These are phyloP conservation scores for Pulveroboletus sp. DNA, from an alignment of 768 basidiomycete species.

Conservation along the genomic window DNA sequence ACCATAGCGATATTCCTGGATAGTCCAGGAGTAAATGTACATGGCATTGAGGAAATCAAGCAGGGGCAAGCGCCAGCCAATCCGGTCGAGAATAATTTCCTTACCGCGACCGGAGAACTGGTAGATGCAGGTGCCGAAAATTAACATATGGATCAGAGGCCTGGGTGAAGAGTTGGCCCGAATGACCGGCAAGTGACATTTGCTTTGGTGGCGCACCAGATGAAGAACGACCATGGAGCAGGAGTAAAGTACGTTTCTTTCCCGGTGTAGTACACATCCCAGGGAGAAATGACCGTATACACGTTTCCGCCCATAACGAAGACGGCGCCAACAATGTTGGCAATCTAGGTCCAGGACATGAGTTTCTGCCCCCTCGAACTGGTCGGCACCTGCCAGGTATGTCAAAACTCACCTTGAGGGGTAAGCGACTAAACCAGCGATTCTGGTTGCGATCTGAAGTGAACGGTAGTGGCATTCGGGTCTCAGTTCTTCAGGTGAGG, in stretches of 20 bases:
- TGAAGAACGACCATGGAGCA: conserved; percentile 54
- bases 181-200: neutral
- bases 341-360: conserved; percentile 31
- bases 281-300: conserved; percentile 54
- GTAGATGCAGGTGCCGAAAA: conserved; percentile 61
- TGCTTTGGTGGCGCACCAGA: conserved; percentile 41
- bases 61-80: conserved; percentile 63
- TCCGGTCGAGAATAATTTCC: conserved; percentile 53
- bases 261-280: conserved; percentile 41
- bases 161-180: conserved; percentile 23
- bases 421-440: conserved; percentile 44
- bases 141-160: conserved; percentile 60
- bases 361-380: neutral
- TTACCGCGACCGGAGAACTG: conserved; percentile 54
- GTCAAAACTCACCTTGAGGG: conserved; percentile 45
- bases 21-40: conserved; percentile 58
- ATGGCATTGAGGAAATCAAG: conserved; percentile 60
- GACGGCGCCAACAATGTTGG: conserved; percentile 53
- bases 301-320: conserved; percentile 57
- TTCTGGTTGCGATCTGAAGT: conserved; percentile 21
- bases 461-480: conserved; percentile 24
- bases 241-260: conserved; percentile 69
- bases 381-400: neutral
- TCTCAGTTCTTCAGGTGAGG: conserved; percentile 1
- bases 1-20: conserved; percentile 44